Base-by-base conservation (phyloP, 352 stramenopile species). In the Globisporangium viniferum region DNA sequence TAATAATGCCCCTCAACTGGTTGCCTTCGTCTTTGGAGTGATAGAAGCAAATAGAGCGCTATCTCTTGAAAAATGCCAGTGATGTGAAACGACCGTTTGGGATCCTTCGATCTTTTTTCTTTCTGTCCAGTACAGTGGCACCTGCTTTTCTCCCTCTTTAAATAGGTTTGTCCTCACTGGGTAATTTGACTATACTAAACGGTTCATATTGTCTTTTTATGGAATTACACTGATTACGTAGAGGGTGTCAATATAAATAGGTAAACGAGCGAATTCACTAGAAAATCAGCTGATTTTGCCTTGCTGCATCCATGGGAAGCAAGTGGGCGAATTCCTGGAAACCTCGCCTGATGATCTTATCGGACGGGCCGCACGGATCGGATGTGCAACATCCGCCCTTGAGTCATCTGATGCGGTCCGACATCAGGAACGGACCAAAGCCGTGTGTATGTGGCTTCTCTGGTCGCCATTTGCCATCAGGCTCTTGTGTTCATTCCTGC, bases 31-130 rank as follows among this genome's bases (percentile, higher is more conserved):
- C 51, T 59, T 59, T 14, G 39, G 39, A 48, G 12, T 48, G 1
- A 48, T 48, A n/a, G 41, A 48, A 48, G 53, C 20, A 22, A 57
- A 20, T 27, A n/a, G 54, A 59, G 18, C n/a, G 20, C 9, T 3
- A 15, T 29, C 53, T 33, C 15, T 27, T 59, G 8, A 35, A 46
- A 61, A 61, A 61, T 44, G 55, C 20, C 55, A 33, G 22, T 15
- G 29, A 62, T 62, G 56, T 62, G 56, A 62, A 62, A 62, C 56
- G 56, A 62, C 56, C 56, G 33, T 49, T 62, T 62, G 33, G 44
- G 56, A 62, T 62, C 33, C 31, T 44, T 31, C 55, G 31, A 56
- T 56, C 22, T 56, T 56, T 29, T 33, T 60, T 29, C 55, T 49
- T 60, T 60, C 55, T 41, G 29, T 60, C 29, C 31, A 35, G 31